A percentile compares a stretch with the other conserved stretches of the same genome.
phyloP scores from a whole-genome alignment of 75 land plant species.

The Pseudotsuga menziesii region DNA sequence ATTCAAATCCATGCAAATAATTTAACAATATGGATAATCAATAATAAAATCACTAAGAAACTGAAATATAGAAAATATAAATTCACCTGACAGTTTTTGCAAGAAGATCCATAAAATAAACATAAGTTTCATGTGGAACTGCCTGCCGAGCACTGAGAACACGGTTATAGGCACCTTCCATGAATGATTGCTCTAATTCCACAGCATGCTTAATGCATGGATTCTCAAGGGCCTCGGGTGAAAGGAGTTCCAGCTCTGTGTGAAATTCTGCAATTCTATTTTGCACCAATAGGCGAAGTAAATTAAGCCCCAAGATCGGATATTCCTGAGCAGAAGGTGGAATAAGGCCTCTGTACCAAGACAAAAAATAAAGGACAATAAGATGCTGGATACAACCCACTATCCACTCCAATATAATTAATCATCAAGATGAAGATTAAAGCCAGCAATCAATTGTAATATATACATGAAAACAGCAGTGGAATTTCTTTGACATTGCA shows the following conservation, averaged over 20 bases:
- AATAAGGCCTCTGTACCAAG: constrained; percentile 19
- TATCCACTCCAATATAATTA: neutral
- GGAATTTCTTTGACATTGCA: neutral
- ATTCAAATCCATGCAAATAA: too few relatives aligned
- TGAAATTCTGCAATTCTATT: constrained; percentile 96
- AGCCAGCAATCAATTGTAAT: neutral
- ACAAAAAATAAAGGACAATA: neutral
- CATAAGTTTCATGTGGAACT: constrained; percentile 89
- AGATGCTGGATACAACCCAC: neutral
- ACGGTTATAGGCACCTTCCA: constrained; percentile 97
- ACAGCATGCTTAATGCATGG: constrained; percentile 90
- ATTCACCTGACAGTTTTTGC: constrained; percentile 89
- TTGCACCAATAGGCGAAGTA: constrained; percentile 84
- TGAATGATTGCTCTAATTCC: constrained; percentile 93
- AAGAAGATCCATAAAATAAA: constrained; percentile 91
- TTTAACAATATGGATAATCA: too few relatives aligned
- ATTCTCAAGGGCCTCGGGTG: constrained; percentile 75
- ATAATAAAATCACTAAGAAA: neutral
- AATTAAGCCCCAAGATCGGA: constrained; percentile 84
- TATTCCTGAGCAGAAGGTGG: constrained; percentile 77
- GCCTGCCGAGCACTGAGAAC: constrained; percentile 88
- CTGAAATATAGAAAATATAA: neutral
- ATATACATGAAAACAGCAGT: neutral
- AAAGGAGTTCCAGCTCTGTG: constrained; percentile 83
- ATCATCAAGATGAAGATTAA: neutral